A percentile compares a stretch with the other conserved stretches of the same genome.
phyloP scores from a whole-genome alignment of 2,329 filamentous ascomycete genomes.

The Fusarium piperis region DNA sequence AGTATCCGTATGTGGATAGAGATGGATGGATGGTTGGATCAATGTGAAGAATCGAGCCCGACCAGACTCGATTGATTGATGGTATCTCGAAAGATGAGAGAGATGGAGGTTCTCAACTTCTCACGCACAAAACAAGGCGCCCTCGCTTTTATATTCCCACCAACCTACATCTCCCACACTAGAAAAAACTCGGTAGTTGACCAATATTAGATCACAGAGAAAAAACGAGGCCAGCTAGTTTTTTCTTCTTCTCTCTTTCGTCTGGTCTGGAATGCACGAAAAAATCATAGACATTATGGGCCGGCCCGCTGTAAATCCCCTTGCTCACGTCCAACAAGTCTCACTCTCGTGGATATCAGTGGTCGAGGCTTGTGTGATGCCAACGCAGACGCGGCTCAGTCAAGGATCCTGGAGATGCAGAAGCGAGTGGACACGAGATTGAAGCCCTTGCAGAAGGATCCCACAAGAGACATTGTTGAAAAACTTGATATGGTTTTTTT shows the following conservation, averaged over 20 bases:
- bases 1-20: neutral
- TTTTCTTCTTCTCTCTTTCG: neutral
- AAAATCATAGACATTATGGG: slow-evolving; percentile 26
- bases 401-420: neutral
- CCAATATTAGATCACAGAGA: neutral
- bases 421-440: slow-evolving; percentile 8
- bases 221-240: neutral
- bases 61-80: neutral
- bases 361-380: slow-evolving; percentile 6
- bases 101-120: neutral
- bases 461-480: neutral
- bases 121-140: neutral
- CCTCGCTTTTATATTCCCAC: neutral
- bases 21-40: neutral
- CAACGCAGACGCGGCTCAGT: slow-evolving; percentile 27
- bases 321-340: slow-evolving; percentile 2
- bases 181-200: neutral
- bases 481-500: neutral
- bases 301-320: slow-evolving; percentile 21
- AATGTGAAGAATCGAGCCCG: neutral
- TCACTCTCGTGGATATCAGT: slow-evolving; percentile 18
- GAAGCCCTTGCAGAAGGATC: slow-evolving; percentile 21
- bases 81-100: neutral
- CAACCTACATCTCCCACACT: neutral
- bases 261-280: neutral